Evolutionary conservation across 75 land plant genomes (phyloP).

Genomic region (Larix kaempferi): DNA sequence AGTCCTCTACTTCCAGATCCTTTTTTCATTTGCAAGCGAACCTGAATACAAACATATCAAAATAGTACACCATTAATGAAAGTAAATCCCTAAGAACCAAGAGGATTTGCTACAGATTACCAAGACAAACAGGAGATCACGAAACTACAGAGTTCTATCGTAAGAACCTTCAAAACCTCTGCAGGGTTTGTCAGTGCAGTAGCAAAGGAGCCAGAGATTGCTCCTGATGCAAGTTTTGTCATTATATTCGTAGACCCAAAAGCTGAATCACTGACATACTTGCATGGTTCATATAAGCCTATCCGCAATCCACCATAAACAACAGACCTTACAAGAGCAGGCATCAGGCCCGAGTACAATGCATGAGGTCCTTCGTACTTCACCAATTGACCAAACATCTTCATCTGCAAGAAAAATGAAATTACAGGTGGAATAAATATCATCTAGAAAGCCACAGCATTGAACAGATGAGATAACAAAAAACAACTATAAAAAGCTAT

Average conservation of each 20-base stretch:
- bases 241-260: conserved; percentile 63
- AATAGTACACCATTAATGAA: background rate
- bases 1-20: conserved; percentile 21
- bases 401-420: conserved; percentile 29
- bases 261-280: conserved; percentile 39
- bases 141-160: background rate
- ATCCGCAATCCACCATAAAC: conserved; percentile 77
- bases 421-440: background rate
- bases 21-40: conserved; percentile 60
- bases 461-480: background rate
- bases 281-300: conserved; percentile 82
- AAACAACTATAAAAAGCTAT: background rate
- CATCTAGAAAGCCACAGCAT: background rate
- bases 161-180: conserved; percentile 70
- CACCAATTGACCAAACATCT: conserved; percentile 28
- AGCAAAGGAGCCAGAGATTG: conserved; percentile 67
- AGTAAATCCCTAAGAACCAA: background rate
- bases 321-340: conserved; percentile 67
- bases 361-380: conserved; percentile 56
- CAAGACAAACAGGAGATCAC: background rate
- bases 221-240: conserved; percentile 71
- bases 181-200: conserved; percentile 75
- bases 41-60: conserved; percentile 34
- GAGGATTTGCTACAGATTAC: background rate
- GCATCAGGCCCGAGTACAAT: conserved; percentile 66